phyloP scores from a whole-genome alignment of 2,329 filamentous ascomycete species.

The Saccharata proteae region DNA sequence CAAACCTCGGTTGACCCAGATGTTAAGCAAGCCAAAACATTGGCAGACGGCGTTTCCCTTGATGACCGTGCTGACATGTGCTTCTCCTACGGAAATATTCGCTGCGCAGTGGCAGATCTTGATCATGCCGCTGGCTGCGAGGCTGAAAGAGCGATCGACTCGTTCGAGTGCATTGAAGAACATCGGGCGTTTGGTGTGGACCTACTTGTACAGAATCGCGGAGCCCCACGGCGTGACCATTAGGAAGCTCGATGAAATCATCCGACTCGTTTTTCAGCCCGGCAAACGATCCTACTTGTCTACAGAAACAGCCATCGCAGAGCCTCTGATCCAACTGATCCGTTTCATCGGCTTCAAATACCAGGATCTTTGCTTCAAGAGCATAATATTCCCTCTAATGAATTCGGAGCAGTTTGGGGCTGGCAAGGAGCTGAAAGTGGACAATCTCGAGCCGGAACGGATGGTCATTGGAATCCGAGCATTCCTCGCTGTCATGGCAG shows the following conservation, averaged over 20 bases:
- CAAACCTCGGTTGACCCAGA: slow-evolving; percentile 64
- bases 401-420: slow-evolving; percentile 80
- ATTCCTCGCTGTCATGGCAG: slow-evolving; percentile 84
- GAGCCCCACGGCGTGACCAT: slow-evolving; percentile 57
- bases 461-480: slow-evolving; percentile 96
- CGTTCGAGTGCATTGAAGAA: slow-evolving; percentile 75
- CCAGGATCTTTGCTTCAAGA: slow-evolving; percentile 85
- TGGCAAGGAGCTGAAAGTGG: slow-evolving; percentile 68
- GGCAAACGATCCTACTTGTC: slow-evolving; percentile 71
- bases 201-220: slow-evolving; percentile 69
- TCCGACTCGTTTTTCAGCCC: slow-evolving; percentile 69
- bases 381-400: slow-evolving; percentile 87
- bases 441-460: slow-evolving; percentile 87
- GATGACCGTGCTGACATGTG: slow-evolving; percentile 75
- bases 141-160: slow-evolving; percentile 71
- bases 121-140: slow-evolving; percentile 63
- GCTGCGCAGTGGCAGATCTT: slow-evolving; percentile 77
- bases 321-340: slow-evolving; percentile 86
- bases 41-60: slow-evolving; percentile 84
- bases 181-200: slow-evolving; percentile 84
- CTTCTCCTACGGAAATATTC: slow-evolving; percentile 76
- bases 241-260: slow-evolving; percentile 80
- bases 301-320: slow-evolving; percentile 70
- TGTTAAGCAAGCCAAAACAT: slow-evolving; percentile 84
- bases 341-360: slow-evolving; percentile 89